Conservation (phyloP, 768 basidiomycete species). For the Trametes gibbosa region DNA sequence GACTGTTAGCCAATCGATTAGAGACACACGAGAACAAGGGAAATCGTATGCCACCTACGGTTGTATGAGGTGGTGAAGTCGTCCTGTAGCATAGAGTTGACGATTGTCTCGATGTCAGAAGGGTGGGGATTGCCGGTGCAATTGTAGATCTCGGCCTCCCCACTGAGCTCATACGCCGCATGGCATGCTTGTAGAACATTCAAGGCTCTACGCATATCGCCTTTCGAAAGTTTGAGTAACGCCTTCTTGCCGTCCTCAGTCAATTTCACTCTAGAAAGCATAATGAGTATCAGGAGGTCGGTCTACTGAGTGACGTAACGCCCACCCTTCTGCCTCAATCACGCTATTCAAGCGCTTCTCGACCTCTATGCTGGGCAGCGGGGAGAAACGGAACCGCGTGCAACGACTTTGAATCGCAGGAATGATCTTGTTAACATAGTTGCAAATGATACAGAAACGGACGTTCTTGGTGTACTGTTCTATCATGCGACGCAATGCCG, state of each 20-base stretch:
- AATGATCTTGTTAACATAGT: constrained; percentile 99
- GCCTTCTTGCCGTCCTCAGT: constrained; percentile 86
- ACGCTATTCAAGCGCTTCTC: constrained; percentile 78
- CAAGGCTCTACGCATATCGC: constrained; percentile 96
- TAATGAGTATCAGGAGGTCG: constrained; percentile 1
- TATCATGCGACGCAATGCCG: constrained; percentile 93
- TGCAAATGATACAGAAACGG: constrained; percentile 99
- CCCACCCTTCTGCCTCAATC: constrained; percentile 81
- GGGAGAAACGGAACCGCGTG: constrained; percentile 96
- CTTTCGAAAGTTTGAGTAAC: constrained; percentile 89
- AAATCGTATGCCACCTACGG: constrained; percentile 47
- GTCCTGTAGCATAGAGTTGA: constrained; percentile 93
- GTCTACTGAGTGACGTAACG: constrained; percentile 4
- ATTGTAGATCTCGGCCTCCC: constrained; percentile 91
- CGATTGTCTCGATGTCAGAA: constrained; percentile 87
- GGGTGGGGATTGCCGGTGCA: constrained; percentile 98
- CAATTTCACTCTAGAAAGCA: constrained; percentile 66
- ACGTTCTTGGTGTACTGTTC: constrained; percentile 99
- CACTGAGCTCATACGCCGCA: constrained; percentile 87
- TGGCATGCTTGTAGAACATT: constrained; percentile 98
- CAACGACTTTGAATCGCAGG: constrained; percentile 99
- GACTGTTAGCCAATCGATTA: constrained; percentile 50
- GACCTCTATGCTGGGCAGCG: constrained; percentile 81
- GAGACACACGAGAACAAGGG: background rate
- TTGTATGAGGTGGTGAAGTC: constrained; percentile 92